Evolutionary conservation across 169 alveolate genomes (phyloP).

Genomic region (Plasmodium relictum): DNA sequence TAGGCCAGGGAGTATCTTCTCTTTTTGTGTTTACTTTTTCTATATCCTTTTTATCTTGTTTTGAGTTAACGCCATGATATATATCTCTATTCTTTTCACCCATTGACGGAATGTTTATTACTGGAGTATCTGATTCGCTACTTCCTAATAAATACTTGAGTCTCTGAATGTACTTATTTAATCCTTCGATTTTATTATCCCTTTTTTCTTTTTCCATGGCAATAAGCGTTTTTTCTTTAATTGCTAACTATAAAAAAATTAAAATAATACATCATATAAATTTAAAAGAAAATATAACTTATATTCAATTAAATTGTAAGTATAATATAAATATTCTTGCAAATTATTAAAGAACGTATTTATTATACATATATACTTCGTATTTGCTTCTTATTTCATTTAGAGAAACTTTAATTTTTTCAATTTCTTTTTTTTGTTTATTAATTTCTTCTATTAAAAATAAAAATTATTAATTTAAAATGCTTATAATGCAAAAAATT

Average conservation of each 20-base stretch:
- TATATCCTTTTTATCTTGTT: slow-evolving; percentile 60
- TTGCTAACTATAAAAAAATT: slow-evolving; percentile 43
- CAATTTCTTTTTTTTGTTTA: slow-evolving; percentile 71
- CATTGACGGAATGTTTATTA: slow-evolving; percentile 18
- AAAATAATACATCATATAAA: slow-evolving; percentile 21
- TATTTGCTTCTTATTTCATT: slow-evolving; percentile 63
- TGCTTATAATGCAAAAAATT: slow-evolving; percentile 19
- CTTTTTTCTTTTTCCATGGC: slow-evolving; percentile 64
- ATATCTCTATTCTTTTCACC: slow-evolving; percentile 18
- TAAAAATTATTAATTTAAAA: slow-evolving; percentile 25
- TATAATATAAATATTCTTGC: background rate
- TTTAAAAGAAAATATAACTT: background rate
- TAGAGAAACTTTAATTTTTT: slow-evolving; percentile 62
- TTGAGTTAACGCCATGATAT: slow-evolving; percentile 25
- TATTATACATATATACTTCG: slow-evolving; percentile 30
- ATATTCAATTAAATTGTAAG: slow-evolving; percentile 9
- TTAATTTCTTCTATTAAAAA: slow-evolving; percentile 74
- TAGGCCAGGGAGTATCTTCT: slow-evolving; percentile 78
- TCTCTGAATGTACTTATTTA: slow-evolving; percentile 63
- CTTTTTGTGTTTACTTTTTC: slow-evolving; percentile 31
- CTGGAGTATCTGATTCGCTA: slow-evolving; percentile 27
- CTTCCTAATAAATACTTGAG: slow-evolving; percentile 63
- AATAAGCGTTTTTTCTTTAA: slow-evolving; percentile 71
- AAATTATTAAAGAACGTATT: slow-evolving; percentile 2
- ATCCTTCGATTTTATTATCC: slow-evolving; percentile 73